Conservation (phyloP, 768 basidiomycete species). For the Epithele typhae region DNA sequence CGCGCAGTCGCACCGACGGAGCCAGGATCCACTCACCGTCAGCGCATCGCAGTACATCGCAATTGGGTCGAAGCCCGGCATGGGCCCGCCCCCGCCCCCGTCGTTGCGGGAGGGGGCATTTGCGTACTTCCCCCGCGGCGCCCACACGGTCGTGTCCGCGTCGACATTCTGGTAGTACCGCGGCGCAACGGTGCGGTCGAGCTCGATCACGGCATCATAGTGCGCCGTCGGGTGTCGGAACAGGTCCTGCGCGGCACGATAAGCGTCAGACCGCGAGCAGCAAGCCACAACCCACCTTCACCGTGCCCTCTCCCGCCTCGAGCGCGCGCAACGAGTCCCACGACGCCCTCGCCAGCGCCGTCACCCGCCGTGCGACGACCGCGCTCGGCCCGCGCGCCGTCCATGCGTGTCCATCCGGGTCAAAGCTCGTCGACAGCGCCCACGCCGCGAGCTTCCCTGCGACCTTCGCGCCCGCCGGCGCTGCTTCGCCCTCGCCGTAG, state of each 20-base stretch:
- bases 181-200: conserved; percentile 60
- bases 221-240: conserved; percentile 81
- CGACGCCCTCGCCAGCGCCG: conserved; percentile 71
- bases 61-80: conserved; percentile 82
- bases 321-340: conserved; percentile 52
- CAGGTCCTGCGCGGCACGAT: conserved; percentile 29
- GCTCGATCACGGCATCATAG: conserved; percentile 81
- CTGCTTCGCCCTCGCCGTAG: conserved; percentile 41
- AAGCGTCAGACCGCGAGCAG: not conserved
- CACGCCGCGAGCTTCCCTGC: conserved; percentile 37
- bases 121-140: conserved; percentile 38
- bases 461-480: not conserved
- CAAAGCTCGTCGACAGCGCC: conserved; percentile 75
- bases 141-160: conserved; percentile 45
- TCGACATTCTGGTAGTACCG: conserved; percentile 71
- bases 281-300: conserved; percentile 44
- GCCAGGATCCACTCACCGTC: conserved; percentile 42
- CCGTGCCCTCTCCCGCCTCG: conserved; percentile 46
- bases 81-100: conserved; percentile 24
- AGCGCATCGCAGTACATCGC: conserved; percentile 63
- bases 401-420: conserved; percentile 74
- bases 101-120: conserved; percentile 34
- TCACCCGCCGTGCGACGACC: conserved; percentile 70
- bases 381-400: conserved; percentile 60
- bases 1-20: not conserved